These are phyloP conservation scores for Sarocladiaceae sp. DNA, from an alignment of 2,329 filamentous ascomycete species.

Conservation along the genomic window DNA sequence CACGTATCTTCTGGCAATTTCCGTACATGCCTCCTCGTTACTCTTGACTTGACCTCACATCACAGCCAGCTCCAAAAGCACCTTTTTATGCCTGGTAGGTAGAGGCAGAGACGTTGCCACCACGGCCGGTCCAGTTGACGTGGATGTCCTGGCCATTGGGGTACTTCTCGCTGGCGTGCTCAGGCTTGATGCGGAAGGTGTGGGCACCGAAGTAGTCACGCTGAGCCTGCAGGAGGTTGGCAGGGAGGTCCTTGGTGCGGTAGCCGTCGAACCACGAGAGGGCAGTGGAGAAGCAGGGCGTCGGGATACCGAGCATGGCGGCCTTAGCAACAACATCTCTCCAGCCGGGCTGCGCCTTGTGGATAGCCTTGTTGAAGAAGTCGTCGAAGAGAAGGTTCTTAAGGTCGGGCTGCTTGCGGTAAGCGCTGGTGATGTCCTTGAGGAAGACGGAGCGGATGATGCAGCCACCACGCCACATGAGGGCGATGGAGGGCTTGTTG, in stretches of 20 bases:
- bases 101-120: constrained; percentile 93
- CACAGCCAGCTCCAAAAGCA: neutral
- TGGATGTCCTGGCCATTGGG: constrained; percentile 83
- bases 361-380: constrained; percentile 99
- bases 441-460: constrained; percentile 99
- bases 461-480: constrained; percentile 99
- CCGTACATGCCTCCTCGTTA: no score
- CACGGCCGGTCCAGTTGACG: constrained; percentile 99
- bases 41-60: neutral
- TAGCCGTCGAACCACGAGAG: constrained; percentile 99
- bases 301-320: constrained; percentile 90
- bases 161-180: constrained; percentile 71
- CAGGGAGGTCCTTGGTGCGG: constrained; percentile 92
- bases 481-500: constrained; percentile 98
- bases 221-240: constrained; percentile 97
- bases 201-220: constrained; percentile 98
- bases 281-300: constrained; percentile 92
- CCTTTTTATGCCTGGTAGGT: constrained; percentile 84
- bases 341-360: constrained; percentile 91
- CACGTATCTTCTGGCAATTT: no score
- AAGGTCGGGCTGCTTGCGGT: constrained; percentile 88
- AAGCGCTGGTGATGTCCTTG: constrained; percentile 97
- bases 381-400: constrained; percentile 98
- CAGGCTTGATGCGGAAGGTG: constrained; percentile 84
- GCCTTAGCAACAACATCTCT: constrained; percentile 86